Base-by-base conservation (phyloP, 2,329 filamentous ascomycete species). In the Sclerotinia sclerotiorum region DNA sequence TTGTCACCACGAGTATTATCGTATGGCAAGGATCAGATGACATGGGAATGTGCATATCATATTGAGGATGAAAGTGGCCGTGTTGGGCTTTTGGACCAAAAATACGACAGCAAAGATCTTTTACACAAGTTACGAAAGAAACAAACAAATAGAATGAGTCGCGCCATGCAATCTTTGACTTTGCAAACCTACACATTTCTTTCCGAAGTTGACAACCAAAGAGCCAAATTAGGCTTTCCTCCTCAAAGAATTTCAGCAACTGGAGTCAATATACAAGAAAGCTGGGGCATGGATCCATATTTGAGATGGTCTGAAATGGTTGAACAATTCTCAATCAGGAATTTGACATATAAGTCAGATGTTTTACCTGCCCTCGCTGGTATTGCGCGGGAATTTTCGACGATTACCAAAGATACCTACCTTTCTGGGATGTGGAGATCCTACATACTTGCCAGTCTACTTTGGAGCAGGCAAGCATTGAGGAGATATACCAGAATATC, bases 81-180 rank as follows among this genome's bases (percentile, higher is more conserved):
- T 21, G 61, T 58, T 39, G 58, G 52, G 7, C 10, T 70, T 27
- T 29, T 70, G 48, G 69, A 69, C 42, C 69, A 70, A n/a, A 54
- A 65, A 8, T 70, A 65, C 29, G 69, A 69, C 46, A 69, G 67
- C 49, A 70, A 70, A 51, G 69, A 70, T 58, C 54, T 70, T 10
- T 27, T 70, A 11, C 66, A 70, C 55, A 68, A 65, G 29, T 21
- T 49, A 39, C 58, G 66, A 17, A 70, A 70, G 46, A 69, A 49
- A 39, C 54, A 62, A 52, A 49, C 24, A 1, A 70, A 44, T 5
- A 65, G n/a, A 54, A 39, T 32, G 6, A 54, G 55, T 62, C 55
- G 55, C 27, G 44, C 42, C 13, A 35, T 51, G n/a, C 64, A 69
- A 39, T 51, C 13, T 29, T 52, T 69, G 32, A 48, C 32, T 29